A percentile compares a stretch with the other conserved stretches of the same genome.
Conservation (phyloP, 768 basidiomycete species). For the Lactifluus echinatus region DNA sequence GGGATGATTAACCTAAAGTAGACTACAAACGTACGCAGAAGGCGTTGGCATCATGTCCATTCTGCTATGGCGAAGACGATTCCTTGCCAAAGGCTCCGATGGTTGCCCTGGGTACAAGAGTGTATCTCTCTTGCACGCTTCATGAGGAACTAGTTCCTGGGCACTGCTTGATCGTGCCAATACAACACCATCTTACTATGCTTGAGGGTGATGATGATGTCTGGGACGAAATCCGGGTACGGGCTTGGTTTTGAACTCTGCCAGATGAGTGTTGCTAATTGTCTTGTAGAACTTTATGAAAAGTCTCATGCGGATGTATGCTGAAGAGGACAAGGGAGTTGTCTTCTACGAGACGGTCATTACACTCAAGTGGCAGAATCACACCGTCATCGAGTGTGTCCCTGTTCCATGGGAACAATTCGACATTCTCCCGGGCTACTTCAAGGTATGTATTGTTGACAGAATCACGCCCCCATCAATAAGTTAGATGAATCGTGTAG, state of each 20-base stretch:
- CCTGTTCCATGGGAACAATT: constrained; percentile 86
- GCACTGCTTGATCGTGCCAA: constrained; percentile 92
- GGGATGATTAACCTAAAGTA: constrained; percentile 27
- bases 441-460: constrained; percentile 53
- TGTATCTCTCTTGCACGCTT: constrained; percentile 83
- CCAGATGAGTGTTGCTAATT: neutral
- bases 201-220: constrained; percentile 95
- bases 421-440: constrained; percentile 85
- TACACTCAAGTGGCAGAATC: constrained; percentile 76
- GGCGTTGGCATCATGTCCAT: constrained; percentile 73
- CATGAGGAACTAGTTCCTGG: constrained; percentile 85
- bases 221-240: constrained; percentile 92
- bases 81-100: constrained; percentile 80
- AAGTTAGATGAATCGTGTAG: constrained; percentile 32
- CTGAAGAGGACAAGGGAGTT: constrained; percentile 87
- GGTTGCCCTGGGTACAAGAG: constrained; percentile 83
- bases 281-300: constrained; percentile 67
- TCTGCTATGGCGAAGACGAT: constrained; percentile 92
- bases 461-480: neutral
- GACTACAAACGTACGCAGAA: constrained; percentile 95
- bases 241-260: constrained; percentile 24
- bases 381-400: constrained; percentile 90
- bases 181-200: constrained; percentile 86
- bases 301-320: constrained; percentile 91
- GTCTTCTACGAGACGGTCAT: constrained; percentile 94